These are phyloP conservation scores for Cladophialophora bantiana DNA, from an alignment of 2,329 filamentous ascomycete genomes.

Conservation along the genomic window DNA sequence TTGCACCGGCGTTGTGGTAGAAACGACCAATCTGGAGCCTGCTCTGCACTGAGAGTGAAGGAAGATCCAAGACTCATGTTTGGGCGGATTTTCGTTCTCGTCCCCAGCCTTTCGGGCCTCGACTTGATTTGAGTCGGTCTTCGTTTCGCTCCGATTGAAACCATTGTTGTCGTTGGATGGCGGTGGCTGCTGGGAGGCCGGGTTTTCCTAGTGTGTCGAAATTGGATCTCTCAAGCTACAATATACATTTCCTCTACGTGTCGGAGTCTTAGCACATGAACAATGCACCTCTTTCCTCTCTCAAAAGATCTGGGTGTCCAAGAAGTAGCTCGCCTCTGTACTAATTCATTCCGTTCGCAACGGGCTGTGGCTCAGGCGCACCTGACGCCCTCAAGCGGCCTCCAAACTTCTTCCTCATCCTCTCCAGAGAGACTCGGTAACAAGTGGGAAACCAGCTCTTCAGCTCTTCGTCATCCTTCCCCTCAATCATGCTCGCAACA, in stretches of 20 bases:
- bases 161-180: background rate
- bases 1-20: constrained; percentile 16
- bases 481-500: constrained; percentile 32
- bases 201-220: background rate
- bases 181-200: background rate
- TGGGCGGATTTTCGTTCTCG: background rate
- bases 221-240: background rate
- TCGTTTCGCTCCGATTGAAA: background rate
- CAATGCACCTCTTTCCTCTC: background rate
- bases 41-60: background rate
- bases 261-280: background rate
- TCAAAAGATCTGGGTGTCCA: background rate
- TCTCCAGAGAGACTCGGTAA: constrained; percentile 34
- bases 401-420: constrained; percentile 33
- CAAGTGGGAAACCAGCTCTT: constrained; percentile 35
- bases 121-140: background rate
- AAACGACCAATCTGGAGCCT: background rate
- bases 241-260: constrained; percentile 4
- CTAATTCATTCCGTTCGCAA: constrained; percentile 6
- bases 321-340: background rate
- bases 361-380: constrained; percentile 20
- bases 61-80: background rate
- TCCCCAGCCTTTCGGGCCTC: background rate
- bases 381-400: constrained; percentile 23
- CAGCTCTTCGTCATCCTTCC: constrained; percentile 20